Base-by-base conservation (phyloP, 768 basidiomycete genomes). In the Sistotremastrum niveocremeum region DNA sequence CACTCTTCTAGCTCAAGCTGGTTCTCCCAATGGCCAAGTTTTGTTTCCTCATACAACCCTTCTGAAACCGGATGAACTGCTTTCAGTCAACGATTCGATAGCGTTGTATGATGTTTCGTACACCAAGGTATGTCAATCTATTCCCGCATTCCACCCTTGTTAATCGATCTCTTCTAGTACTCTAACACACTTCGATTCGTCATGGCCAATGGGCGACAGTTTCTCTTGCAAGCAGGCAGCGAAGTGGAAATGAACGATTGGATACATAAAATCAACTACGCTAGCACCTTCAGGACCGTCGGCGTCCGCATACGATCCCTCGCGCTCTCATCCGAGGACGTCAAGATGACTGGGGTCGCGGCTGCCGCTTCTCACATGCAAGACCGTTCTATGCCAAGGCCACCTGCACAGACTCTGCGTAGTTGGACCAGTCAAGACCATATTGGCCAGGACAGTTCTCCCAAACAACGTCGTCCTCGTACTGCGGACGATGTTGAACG, bases 241-340 rank as follows among this genome's bases (percentile, higher is more conserved):
- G 79, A 81, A 49, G 60, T 65, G 39, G 86, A 91, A 48, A 72
- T 87, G 66, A 83, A 91, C 54, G 76, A 81, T 51, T 99, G 95
- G 95, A 79, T 98, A 51, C 73, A 82, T 9, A 70, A 73, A 33
- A 89, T 98, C 57, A 99, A 99, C 63, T 98, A 95, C 58, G 90
- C 90, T 3, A 83, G 88, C 48, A 71, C 87, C 4, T 98, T 95
- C 75, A 90, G 83, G 64, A 79, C 87, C 2, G 72, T 79, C 10
- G 83, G 83, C 7, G 69, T 97, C 35, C 72, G 77, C 39, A 89
- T 95, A 76, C 77, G 91, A 20, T 71, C 84, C 0, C 63, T 73
- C 8, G 76, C 73, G 11, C 77, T 89, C 71, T 74, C 80, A 12
- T 68, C 71, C 41, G 72, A 70, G 54, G 84, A 81, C 53, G 75